Evolutionary conservation across 2,329 filamentous ascomycete species (phyloP).

Genomic region (Chrysoporthe deuterocubensis): DNA sequence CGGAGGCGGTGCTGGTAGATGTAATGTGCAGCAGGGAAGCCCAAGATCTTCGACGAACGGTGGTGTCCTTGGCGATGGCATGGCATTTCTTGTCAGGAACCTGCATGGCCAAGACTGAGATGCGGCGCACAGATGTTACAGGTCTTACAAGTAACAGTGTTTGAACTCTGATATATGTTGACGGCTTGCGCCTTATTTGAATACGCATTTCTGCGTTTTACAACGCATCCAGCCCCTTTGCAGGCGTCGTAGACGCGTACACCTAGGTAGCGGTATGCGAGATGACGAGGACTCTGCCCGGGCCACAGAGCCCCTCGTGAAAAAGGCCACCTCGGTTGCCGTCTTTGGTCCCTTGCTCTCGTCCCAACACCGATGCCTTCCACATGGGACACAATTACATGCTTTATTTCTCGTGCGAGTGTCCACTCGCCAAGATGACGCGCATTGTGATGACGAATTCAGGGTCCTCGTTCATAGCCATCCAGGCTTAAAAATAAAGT

Average conservation of each 20-base stretch:
- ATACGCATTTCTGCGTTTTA: not conserved
- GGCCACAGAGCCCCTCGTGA: not conserved
- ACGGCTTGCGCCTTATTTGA: not conserved
- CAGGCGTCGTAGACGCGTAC: constrained; percentile 1
- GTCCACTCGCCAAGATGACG: not conserved
- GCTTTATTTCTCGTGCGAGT: not conserved
- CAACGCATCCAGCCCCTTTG: not conserved
- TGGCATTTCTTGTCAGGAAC: not conserved
- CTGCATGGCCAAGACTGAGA: not conserved
- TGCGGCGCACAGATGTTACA: not conserved
- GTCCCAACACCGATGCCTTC: not conserved
- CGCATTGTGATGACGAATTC: constrained; percentile 2
- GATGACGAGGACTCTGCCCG: constrained; percentile 12
- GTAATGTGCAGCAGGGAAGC: too few species aligned
- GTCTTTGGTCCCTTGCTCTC: not conserved
- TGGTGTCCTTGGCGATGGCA: not conserved
- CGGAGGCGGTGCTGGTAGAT: not conserved
- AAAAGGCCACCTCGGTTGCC: not conserved
- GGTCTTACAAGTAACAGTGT: not conserved
- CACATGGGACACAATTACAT: not conserved
- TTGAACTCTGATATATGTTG: not conserved
- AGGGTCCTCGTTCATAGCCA: not conserved
- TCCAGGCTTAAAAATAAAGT: not conserved
- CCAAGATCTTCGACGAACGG: not conserved
- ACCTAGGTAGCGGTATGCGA: constrained; percentile 10